Conservation (phyloP, 2,329 filamentous ascomycete species). For the Macroventuria anomochaeta region DNA sequence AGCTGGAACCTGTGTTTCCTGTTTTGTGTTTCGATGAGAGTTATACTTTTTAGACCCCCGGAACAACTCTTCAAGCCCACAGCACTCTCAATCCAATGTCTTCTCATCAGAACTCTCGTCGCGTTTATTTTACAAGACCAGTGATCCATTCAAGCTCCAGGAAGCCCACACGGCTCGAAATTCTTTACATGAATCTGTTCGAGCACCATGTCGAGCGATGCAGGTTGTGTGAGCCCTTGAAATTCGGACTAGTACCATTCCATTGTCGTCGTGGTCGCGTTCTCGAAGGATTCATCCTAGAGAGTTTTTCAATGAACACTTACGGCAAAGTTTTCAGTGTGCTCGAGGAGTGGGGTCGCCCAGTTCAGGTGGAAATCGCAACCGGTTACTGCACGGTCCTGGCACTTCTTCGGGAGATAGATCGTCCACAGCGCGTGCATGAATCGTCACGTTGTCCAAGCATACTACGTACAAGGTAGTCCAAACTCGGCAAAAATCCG, state of each 20-base stretch:
- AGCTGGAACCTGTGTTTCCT: too few relatives aligned
- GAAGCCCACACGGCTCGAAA: conserved; percentile 2
- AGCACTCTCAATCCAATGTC: too few relatives aligned
- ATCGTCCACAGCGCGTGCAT: not conserved
- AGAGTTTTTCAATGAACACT: not conserved
- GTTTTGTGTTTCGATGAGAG: too few relatives aligned
- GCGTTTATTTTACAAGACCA: conserved; percentile 3
- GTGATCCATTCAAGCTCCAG: conserved; percentile 8
- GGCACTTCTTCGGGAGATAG: not conserved
- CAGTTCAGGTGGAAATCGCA: not conserved
- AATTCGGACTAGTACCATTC: not conserved
- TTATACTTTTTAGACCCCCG: too few relatives aligned
- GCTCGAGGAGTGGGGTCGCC: not conserved
- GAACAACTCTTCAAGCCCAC: too few relatives aligned
- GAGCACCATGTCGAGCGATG: conserved; percentile 7
- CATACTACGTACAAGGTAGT: too few relatives aligned
- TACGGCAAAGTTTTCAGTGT: not conserved
- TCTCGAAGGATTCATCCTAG: not conserved
- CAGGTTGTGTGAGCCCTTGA: not conserved
- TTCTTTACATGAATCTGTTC: conserved; percentile 7
- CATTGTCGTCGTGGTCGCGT: not conserved
- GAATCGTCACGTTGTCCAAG: too few relatives aligned
- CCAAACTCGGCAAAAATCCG: too few relatives aligned
- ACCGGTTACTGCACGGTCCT: not conserved
- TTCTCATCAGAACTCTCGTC: not conserved